Base-by-base conservation (phyloP, 352 stramenopile genomes). In the Sclerospora graminicola region DNA sequence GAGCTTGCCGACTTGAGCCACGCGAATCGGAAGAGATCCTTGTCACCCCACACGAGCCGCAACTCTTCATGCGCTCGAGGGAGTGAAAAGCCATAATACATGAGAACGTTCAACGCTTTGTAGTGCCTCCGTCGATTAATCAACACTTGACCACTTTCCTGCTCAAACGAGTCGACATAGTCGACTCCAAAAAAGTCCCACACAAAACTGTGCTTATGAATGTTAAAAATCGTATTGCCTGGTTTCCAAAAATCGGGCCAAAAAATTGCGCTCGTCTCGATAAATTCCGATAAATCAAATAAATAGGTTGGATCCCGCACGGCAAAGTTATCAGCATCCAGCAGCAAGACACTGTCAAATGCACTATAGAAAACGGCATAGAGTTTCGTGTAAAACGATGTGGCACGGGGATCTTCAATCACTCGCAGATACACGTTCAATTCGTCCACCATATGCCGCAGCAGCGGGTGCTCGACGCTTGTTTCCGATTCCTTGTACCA, bases 201-300 rank as follows among this genome's bases (percentile, higher is more conserved):
- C 1, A 88, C 56, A 28, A 85, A 64, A 20, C 68, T 89, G n/a
- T 56, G 49, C 15, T 53, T 27, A 24, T 86, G 68, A 29, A 91
- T 69, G 43, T 86, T 83, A 48, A 91, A 91, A 29, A 89, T 86
- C 1, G 78, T 89, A 24, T 81, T 69, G 27, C 58, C 49, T 0
- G 74, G 53, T 23, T 66, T 63, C 80, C 80, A 92, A 26, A 82
- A 92, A 45, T 92, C 80, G 3, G 80, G 80, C 80, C 80, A 92
- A 52, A 92, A 92, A 18, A 92, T 55, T 4, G 80, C 77, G 7
- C 80, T 77, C 0, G 49, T 78, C 24, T 57, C 29, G 4, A 48
- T 16, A 41, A 82, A 92, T 45, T 82, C 68, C 1, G 29, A 27
- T n/a, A 62, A 72, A 5, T 73, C 63, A 39, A 93, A 90, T 45